Base-by-base conservation (phyloP, 495 filamentous ascomycete species). In the Clohesyomyces aquaticus region DNA sequence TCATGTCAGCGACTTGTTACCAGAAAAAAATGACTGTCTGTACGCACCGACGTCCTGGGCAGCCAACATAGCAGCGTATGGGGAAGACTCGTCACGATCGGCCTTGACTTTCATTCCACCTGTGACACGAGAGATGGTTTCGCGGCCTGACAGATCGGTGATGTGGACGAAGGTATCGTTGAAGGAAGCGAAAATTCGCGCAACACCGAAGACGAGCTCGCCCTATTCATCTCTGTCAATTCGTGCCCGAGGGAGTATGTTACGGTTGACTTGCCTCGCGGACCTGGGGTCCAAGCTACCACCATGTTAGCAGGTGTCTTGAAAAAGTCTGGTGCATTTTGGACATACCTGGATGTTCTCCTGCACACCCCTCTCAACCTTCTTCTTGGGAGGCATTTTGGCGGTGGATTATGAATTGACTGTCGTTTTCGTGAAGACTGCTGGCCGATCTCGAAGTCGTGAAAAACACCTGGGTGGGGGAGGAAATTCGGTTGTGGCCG, bases 101-200 rank as follows among this genome's bases (percentile, higher is more conserved):
- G 94, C 94, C 60, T 99, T 99, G 84, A 99, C 94, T 85, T 99
- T 99, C 94, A 98, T 98, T 77, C 94, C 94, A 80, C 94, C 94
- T 72, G 94, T 99, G 63, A 99, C 92, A 88, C 94, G 92, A 86
- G 84, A 87, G 81, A 99, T 93, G 81, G 94, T 99, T 91, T 99
- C 94, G 82, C 94, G 94, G 82, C 94, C 94, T 81, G 79, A 71
- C 77, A 98, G 91, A 93, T 98, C 95, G 83, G 94, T 98, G 75
- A 98, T 91, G 82, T 98, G 94, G 78, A 97, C 91, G 88, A 94
- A 95, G 80, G 91, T 96, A 75, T 96, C 91, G 79, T 96, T 98
- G 89, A 98, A 96, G 66, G 89, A 94, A 71, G 94, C 94, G 82
- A 98, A 99, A 83, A 99, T 99, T 74, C 94, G 89, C 74, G 93